phyloP scores from a whole-genome alignment of 768 basidiomycete species.

The Tulasnella sp. region DNA sequence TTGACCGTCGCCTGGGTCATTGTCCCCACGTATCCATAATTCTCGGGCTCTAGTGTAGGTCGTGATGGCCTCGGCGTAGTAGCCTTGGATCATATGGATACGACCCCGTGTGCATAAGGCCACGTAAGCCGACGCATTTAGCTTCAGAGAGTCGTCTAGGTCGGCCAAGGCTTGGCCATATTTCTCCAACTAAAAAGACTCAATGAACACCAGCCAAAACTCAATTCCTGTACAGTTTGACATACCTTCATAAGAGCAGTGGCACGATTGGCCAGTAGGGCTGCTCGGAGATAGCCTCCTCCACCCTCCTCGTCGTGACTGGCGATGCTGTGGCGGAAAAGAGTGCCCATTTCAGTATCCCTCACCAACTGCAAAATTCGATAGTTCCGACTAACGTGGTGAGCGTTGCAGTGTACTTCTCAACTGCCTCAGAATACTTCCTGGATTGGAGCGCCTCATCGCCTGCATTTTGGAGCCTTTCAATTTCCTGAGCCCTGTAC shows the following conservation, averaged over 20 bases:
- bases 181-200: conserved; percentile 43
- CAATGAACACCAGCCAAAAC: too few species aligned
- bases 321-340: conserved; percentile 50
- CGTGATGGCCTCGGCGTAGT: conserved; percentile 55
- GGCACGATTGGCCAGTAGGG: conserved; percentile 72
- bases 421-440: conserved; percentile 48
- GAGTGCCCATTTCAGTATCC: background rate
- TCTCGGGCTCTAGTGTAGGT: conserved; percentile 74
- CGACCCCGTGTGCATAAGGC: conserved; percentile 79
- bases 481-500: conserved; percentile 69
- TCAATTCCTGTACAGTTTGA: background rate
- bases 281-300: conserved; percentile 73
- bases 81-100: conserved; percentile 61
- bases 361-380: too few species aligned
- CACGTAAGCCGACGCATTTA: conserved; percentile 65
- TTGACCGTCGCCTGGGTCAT: conserved; percentile 38
- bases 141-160: conserved; percentile 52
- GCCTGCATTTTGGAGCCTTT: conserved; percentile 75
- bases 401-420: conserved; percentile 60
- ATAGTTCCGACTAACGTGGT: conserved; percentile 17
- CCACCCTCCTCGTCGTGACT: conserved; percentile 58
- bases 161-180: conserved; percentile 62
- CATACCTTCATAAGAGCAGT: conserved; percentile 68
- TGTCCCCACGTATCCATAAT: conserved; percentile 51
- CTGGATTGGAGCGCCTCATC: conserved; percentile 62